Evolutionary conservation across 345 rosid species (phyloP), one percentile per base, ranked within the genome.

Genomic region (Psidium friedrichsthalianum): DNA sequence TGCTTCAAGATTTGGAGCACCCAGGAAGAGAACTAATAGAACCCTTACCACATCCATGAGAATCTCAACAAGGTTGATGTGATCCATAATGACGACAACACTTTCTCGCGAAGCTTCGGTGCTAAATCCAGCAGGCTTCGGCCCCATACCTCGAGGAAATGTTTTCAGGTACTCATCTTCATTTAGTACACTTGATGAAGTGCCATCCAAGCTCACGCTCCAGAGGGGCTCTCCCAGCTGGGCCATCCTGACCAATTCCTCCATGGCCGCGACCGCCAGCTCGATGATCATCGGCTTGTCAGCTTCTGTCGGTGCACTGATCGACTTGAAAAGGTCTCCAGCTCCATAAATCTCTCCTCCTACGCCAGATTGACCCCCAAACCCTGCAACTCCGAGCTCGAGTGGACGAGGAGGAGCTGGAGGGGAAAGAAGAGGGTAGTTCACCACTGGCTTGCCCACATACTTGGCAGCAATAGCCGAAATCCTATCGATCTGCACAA

Each of bases 391-490:
- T 2, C 93, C 94, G 8, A 95, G 96, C 24, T 97, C 98, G 15
- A 93, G 90, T 5, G 95, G 95, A 55, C 98, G 94, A 24, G 95
- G 89, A 40, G 93, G 87, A 59, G 91, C 83, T 3, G 98, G 92
- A 16, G 94, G 74, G 47, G 99, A 92, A 57, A 95, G 88, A 24
- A 93, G 93, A 78, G 98, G 96, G 82, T 91, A 96, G 93, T 86
- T 97, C 89, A 90, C 90, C 88, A 95, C 92, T 5, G 98, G 96
- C 92, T 97, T 97, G 82, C 99, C 99, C 20, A 96, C 99, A 84
- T 96, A 97, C 89, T 95, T 96, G 2, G 99, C 98, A 69, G 98
- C 98, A 36, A 97, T 97, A 11, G 96, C 92, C 2, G 99, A 96
- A 78, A 97, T 95, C 3, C 98, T 91, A 82, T 97, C 98, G 81